Conservation (phyloP, 257 asterid species). For the Dorcoceras hygrometricum region DNA sequence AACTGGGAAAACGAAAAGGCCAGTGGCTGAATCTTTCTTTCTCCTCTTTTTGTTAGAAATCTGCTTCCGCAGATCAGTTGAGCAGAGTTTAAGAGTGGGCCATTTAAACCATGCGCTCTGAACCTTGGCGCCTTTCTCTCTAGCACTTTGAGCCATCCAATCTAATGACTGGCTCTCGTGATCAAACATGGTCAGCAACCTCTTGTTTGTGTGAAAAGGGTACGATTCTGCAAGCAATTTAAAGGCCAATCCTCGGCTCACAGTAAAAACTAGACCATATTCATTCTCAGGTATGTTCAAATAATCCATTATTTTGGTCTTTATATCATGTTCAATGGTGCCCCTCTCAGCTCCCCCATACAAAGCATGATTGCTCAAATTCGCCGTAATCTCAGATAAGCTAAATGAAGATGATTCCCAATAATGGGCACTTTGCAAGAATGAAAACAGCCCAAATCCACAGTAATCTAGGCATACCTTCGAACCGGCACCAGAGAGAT, state of each 20-base stretch:
- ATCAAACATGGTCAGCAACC: conserved; percentile 92
- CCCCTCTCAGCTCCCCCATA: conserved; percentile 93
- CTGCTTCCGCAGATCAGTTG: conserved; percentile 90
- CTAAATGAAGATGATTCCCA: conserved; percentile 97
- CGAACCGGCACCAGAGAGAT: conserved; percentile 53
- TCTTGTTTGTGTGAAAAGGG: conserved; percentile 94
- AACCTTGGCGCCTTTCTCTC: conserved; percentile 94
- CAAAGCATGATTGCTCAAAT: conserved; percentile 93
- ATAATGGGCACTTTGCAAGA: conserved; percentile 85
- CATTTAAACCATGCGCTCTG: conserved; percentile 96
- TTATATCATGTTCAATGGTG: conserved; percentile 80
- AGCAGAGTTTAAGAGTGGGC: conserved; percentile 95
- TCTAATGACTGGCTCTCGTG: conserved; percentile 96
- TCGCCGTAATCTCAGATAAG: conserved; percentile 93
- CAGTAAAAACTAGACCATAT: conserved; percentile 95
- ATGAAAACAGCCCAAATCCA: conserved; percentile 96
- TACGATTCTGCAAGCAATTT: conserved; percentile 87
- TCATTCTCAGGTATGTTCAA: conserved; percentile 93
- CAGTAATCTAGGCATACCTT: conserved; percentile 98
- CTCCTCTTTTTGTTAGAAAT: conserved; percentile 79
- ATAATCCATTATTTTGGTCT: conserved; percentile 86
- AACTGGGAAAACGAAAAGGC: conserved; percentile 95
- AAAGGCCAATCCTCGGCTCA: conserved; percentile 97
- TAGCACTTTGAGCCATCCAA: conserved; percentile 97
- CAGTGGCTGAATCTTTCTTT: conserved; percentile 86